Percentiles rank a stretch among this genome's conserved stretches.
Evolutionary conservation across 352 stramenopile species (phyloP).

Genomic region (Globisporangium nodosum): DNA sequence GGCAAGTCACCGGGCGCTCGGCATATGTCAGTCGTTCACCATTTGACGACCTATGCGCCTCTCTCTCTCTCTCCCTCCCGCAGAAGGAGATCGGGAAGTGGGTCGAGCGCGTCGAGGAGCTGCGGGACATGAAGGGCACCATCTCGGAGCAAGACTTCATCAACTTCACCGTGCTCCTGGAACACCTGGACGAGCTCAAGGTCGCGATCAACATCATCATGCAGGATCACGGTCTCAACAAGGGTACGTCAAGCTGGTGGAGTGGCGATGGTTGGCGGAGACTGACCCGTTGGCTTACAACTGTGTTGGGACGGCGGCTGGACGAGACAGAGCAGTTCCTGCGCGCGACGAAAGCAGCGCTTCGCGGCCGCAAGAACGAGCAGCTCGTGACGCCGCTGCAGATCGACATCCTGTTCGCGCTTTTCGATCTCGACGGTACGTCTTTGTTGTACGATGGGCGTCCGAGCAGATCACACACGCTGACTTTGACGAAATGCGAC

Average conservation of each 20-base stretch:
- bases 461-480: too few species aligned
- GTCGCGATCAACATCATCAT: slow-evolving; percentile 82
- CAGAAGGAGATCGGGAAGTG: slow-evolving; percentile 72
- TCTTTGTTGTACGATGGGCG: neutral
- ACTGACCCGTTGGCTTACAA: too few species aligned
- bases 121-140: slow-evolving; percentile 49
- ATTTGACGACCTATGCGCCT: too few species aligned
- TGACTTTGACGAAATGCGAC: neutral
- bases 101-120: slow-evolving; percentile 72
- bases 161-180: slow-evolving; percentile 77
- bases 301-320: too few species aligned
- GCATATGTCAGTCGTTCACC: too few species aligned
- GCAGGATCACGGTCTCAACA: slow-evolving; percentile 77
- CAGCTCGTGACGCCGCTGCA: slow-evolving; percentile 69
- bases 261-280: neutral
- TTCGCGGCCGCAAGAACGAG: slow-evolving; percentile 48
- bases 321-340: slow-evolving; percentile 67
- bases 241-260: slow-evolving; percentile 26
- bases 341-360: slow-evolving; percentile 58
- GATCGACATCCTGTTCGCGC: slow-evolving; percentile 80
- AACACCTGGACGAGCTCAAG: slow-evolving; percentile 81
- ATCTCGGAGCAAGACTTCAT: slow-evolving; percentile 81
- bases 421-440: slow-evolving; percentile 77
- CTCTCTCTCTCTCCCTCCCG: neutral
- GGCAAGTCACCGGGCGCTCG: slow-evolving; percentile 16